Evolutionary conservation across 2,329 filamentous ascomycete genomes (phyloP).

Genomic region (Colletotrichum tamarilloi): DNA sequence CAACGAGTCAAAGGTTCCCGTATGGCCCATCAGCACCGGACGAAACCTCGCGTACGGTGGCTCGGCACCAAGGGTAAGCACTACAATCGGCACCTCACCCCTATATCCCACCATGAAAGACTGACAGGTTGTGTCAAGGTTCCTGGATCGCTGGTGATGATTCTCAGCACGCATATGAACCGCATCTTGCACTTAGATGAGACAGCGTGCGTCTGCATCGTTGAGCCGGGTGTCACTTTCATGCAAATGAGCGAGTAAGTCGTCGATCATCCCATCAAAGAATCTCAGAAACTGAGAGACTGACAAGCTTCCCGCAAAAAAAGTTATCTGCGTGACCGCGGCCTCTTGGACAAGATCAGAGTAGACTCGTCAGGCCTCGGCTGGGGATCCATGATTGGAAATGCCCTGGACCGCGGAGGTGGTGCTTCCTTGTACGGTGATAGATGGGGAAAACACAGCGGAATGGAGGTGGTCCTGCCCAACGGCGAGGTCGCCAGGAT

Average conservation of each 20-base stretch:
- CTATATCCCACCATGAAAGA: no score
- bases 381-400: conserved; percentile 56
- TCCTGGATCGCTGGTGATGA: conserved; percentile 59
- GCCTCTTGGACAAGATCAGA: conserved; percentile 52
- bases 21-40: conserved; percentile 62
- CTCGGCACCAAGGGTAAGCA: conserved; percentile 55
- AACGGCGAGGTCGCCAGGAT: conserved; percentile 57
- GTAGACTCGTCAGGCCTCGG: conserved; percentile 55
- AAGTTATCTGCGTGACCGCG: conserved; percentile 50
- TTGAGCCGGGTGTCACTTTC: conserved; percentile 68
- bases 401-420: conserved; percentile 57
- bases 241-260: conserved; percentile 56
- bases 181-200: conserved; percentile 61
- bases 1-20: conserved; percentile 56
- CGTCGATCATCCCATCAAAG: no score
- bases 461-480: conserved; percentile 57
- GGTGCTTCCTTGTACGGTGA: conserved; percentile 56
- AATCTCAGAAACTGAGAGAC: no score
- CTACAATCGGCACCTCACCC: no score
- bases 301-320: no score
- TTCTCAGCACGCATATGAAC: conserved; percentile 65
- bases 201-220: conserved; percentile 59
- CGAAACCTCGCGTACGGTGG: conserved; percentile 65
- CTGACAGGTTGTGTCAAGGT: conserved; percentile 40
- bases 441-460: conserved; percentile 45